Evolutionary conservation across 2,329 filamentous ascomycete genomes (phyloP), one percentile per base, ranked within the genome.

Genomic region (Calonectria leucothoes): DNA sequence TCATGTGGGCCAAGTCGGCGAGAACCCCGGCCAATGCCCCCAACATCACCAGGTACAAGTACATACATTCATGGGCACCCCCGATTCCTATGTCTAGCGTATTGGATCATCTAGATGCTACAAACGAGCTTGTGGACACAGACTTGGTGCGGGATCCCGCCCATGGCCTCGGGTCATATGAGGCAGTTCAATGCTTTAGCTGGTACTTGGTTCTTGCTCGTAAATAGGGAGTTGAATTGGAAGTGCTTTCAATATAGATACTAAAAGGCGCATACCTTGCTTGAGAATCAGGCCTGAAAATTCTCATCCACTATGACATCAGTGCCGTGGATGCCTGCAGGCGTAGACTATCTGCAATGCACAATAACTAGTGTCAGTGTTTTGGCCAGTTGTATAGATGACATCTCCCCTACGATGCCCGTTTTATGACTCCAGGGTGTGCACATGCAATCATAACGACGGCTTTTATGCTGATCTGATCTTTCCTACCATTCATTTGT

Each of bases 21-120:
- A 80, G 78, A 80, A 80, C 69, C 76, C 78, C 78, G 78, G 74
- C 59, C 63, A 15, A 33, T 68, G 64, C 69, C 72, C 72, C 69
- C 72, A 71, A 71, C 52, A 39, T 51, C 42, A 20, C 10, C 63
- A 68, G 42, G 63, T 51, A 66, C 45, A 35, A 51, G 37, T 71
- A 66, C 63, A 63, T 37, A 31, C 17, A n/a, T 25, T n/a, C 25
- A n/a, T 39, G 2, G 23, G 23, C 23, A 11, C 37, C 25, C 25
- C 59, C 15, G 59, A 20, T 31, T 48, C 37, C 8, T n/a, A 23
- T 12, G 8, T n/a, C 17, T 45, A 10, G 23, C 23, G n/a, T 4
- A 23, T 45, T 45, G 6, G 11, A n/a, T 20, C 7, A 10, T 45
- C 17, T 10, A 45, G 17, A 45, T 15, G 20, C 3, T 10, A 20